These are phyloP conservation scores for Saccharum officinarum DNA, from an alignment of 176 grass and related monocot species.

Conservation along the genomic window DNA sequence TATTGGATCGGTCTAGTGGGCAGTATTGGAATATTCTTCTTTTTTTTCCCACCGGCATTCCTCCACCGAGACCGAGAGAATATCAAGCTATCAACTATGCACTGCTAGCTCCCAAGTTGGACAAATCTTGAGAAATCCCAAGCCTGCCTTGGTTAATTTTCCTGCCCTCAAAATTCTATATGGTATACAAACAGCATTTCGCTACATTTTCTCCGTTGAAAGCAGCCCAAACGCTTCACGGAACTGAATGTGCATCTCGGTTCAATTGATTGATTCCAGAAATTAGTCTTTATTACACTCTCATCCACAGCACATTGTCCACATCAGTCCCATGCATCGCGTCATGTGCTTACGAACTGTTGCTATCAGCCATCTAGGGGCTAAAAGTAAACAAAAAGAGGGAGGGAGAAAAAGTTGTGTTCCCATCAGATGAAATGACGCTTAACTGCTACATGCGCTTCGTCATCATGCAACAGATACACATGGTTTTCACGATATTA, in stretches of 20 bases:
- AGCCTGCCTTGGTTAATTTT: not conserved
- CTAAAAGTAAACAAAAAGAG: not conserved
- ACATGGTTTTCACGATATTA: not conserved
- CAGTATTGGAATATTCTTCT: not conserved
- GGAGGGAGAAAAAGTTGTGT: not conserved
- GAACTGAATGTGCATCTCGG: not conserved
- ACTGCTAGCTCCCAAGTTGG: not conserved
- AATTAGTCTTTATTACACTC: not conserved
- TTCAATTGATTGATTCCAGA: not conserved
- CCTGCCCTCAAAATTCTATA: not conserved
- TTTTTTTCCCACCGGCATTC: not conserved
- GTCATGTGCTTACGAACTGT: not conserved
- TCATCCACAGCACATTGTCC: not conserved
- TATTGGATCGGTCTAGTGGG: not conserved
- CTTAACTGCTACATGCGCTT: not conserved
- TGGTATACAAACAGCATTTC: not conserved
- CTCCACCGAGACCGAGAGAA: not conserved
- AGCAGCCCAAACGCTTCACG: not conserved
- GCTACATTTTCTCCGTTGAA: not conserved
- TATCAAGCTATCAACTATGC: not conserved
- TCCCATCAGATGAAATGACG: not conserved
- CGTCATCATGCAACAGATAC: not conserved
- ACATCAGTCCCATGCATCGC: not conserved
- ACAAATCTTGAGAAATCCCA: not conserved
- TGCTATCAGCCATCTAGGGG: not conserved